Base-by-base conservation (phyloP, 768 basidiomycete species). In the Lentinula edodes region DNA sequence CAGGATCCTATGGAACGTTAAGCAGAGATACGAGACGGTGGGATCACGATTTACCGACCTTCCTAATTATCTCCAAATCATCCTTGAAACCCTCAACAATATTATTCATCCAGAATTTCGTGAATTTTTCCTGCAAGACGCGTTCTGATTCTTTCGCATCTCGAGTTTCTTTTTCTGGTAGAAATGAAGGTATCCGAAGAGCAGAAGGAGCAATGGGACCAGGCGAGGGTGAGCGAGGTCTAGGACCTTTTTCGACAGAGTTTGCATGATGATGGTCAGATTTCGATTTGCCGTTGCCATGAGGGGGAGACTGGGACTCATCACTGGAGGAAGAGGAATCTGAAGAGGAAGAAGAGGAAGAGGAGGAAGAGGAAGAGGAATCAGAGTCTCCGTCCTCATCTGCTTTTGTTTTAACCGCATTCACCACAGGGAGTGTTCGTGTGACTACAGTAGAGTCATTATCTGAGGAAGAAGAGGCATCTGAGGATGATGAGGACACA, bases 81-180 rank as follows among this genome's bases (percentile, higher is more conserved):
- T 89, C 87, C 64, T 83, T 83, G 73, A 94, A 95, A 10, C 84
- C 91, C 69, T 93, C 90, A 1, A 86, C 89, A 6, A 93, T 81
- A 0, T 88, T 84, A 2, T 84, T 75, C 91, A 94, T 92, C 92
- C 92, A 94, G 68, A 94, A 93, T 71, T 87, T 87, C 60, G 87
- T 77, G 70, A 94, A 94, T 48, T 78, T 83, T 38, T 83, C 83
- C 67, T 85, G 87, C 68, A 93, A 70, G 7, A 70, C 69, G 48
- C 80, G 74, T 62, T 92, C 88, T 35, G 76, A 72, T 51, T 78
- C 71, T 13, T 69, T 66, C 6, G 72, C 68, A 36, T 76, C 72
- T 23, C 68, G 71, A 13, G 63, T 63, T 10, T 20, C 61, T 16
- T 65, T 64, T 16, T 72, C 64, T 3, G 83, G 76, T 12, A 88